Evolutionary conservation across 352 stramenopile genomes (phyloP).

Genomic region (Paralagenidium karlingii): DNA sequence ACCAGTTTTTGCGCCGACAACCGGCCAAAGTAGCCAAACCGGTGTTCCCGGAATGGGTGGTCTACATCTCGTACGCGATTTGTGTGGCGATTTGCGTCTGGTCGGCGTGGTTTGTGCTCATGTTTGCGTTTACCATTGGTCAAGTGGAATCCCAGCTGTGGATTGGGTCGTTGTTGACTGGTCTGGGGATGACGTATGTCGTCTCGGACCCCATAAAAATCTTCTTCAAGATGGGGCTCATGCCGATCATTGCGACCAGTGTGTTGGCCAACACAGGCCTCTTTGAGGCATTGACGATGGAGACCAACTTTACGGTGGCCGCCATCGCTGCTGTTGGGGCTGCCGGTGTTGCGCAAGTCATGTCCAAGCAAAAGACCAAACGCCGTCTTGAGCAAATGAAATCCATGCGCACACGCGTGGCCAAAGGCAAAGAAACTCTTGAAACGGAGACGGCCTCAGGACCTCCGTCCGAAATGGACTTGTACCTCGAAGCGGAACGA

Average conservation of each 20-base stretch:
- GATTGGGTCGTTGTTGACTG: slow-evolving; percentile 39
- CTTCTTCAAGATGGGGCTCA: slow-evolving; percentile 55
- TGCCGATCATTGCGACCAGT: slow-evolving; percentile 42
- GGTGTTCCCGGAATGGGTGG: slow-evolving; percentile 59
- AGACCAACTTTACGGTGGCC: slow-evolving; percentile 29
- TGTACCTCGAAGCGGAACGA: too few relatives aligned
- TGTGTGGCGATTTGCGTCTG: slow-evolving; percentile 36
- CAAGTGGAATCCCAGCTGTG: slow-evolving; percentile 44
- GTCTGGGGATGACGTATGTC: slow-evolving; percentile 38
- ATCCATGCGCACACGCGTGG: too few relatives aligned
- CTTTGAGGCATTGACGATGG: slow-evolving; percentile 31
- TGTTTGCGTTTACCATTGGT: slow-evolving; percentile 55
- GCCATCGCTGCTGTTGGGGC: slow-evolving; percentile 26
- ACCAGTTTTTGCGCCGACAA: slow-evolving; percentile 41
- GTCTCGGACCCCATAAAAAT: slow-evolving; percentile 57
- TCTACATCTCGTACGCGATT: slow-evolving; percentile 56
- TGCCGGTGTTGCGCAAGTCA: slow-evolving; percentile 27
- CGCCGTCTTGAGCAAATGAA: too few relatives aligned
- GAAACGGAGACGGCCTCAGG: too few relatives aligned
- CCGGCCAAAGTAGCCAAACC: slow-evolving; percentile 30
- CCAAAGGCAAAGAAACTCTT: too few relatives aligned
- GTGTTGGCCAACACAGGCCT: slow-evolving; percentile 37
- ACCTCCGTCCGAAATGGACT: too few relatives aligned
- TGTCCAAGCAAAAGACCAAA: slow-evolving; percentile 13
- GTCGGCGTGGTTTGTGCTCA: slow-evolving; percentile 54